Conservation (phyloP, 805 yeast genomes). For the Schwanniomyces yamadae region DNA sequence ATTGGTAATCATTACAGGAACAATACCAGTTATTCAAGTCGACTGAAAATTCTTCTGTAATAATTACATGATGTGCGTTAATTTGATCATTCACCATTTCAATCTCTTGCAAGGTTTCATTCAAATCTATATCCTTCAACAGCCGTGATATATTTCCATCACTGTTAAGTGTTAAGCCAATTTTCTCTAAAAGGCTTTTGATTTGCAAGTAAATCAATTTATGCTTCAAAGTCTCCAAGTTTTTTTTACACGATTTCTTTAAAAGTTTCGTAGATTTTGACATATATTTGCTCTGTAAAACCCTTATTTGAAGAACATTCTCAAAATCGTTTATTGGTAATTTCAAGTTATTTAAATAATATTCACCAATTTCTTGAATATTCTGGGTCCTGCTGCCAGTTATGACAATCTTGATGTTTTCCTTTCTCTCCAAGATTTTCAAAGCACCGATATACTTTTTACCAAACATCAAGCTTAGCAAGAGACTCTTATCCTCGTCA, state of each 20-base stretch:
- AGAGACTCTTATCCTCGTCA: slow-evolving; percentile 16
- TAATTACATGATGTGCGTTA: not conserved
- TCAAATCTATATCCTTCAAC: not conserved
- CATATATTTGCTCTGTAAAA: not conserved
- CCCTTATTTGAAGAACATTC: slow-evolving; percentile 1
- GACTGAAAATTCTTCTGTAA: slow-evolving; percentile 8
- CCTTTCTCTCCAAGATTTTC: slow-evolving; percentile 7
- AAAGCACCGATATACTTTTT: slow-evolving; percentile 15
- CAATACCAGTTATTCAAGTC: slow-evolving; percentile 32
- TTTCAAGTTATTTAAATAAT: not conserved
- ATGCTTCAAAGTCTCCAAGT: not conserved
- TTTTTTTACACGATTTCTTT: not conserved
- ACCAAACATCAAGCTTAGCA: slow-evolving; percentile 20
- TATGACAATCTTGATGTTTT: not conserved
- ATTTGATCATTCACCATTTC: not conserved
- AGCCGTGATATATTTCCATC: not conserved
- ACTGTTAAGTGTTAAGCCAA: not conserved
- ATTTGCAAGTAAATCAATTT: slow-evolving; percentile 3
- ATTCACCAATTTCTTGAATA: slow-evolving; percentile 2
- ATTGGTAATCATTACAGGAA: slow-evolving; percentile 24
- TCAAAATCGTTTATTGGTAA: not conserved
- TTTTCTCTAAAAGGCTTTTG: slow-evolving; percentile 3
- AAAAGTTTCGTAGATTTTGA: not conserved
- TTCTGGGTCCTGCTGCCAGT: not conserved
- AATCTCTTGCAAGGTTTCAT: not conserved